A percentile compares a stretch with the other conserved stretches of the same genome.
Conservation (phyloP, 148 eudicot species). For the Agrostemma githago region DNA sequence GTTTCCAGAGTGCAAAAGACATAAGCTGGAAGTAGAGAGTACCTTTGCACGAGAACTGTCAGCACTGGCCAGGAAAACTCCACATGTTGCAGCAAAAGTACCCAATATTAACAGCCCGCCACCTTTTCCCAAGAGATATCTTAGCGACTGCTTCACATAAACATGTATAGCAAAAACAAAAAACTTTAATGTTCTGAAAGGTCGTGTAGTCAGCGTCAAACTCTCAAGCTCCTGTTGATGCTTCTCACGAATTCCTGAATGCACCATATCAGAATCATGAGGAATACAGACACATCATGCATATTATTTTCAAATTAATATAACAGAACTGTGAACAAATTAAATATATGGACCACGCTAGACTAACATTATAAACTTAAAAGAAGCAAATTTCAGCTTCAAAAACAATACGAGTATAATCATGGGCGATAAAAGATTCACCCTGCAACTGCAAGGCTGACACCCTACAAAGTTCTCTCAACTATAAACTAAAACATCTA, state of each 20-base stretch:
- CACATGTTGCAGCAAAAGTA: constrained; percentile 34
- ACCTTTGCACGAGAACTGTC: constrained; percentile 94
- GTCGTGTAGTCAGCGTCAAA: constrained; percentile 67
- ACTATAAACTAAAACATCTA: too few relatives aligned
- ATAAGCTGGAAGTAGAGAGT: constrained; percentile 9
- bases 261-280: constrained; percentile 15
- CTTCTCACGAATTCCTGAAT: constrained; percentile 60
- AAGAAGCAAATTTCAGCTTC: too few relatives aligned
- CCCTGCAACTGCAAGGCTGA: too few relatives aligned
- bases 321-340: too few relatives aligned
- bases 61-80: constrained; percentile 42
- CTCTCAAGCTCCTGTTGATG: constrained; percentile 72
- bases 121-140: constrained; percentile 63
- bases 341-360: too few relatives aligned
- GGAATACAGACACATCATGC: background rate
- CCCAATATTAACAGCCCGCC: constrained; percentile 57
- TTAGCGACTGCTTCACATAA: constrained; percentile 47
- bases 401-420: too few relatives aligned
- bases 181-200: constrained; percentile 67
- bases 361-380: too few relatives aligned
- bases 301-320: too few relatives aligned
- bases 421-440: too few relatives aligned
- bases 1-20: background rate
- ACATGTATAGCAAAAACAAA: constrained; percentile 59
- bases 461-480: too few relatives aligned